phyloP scores from a whole-genome alignment of 805 yeast species.

The Wickerhamomyces sydowiorum region DNA sequence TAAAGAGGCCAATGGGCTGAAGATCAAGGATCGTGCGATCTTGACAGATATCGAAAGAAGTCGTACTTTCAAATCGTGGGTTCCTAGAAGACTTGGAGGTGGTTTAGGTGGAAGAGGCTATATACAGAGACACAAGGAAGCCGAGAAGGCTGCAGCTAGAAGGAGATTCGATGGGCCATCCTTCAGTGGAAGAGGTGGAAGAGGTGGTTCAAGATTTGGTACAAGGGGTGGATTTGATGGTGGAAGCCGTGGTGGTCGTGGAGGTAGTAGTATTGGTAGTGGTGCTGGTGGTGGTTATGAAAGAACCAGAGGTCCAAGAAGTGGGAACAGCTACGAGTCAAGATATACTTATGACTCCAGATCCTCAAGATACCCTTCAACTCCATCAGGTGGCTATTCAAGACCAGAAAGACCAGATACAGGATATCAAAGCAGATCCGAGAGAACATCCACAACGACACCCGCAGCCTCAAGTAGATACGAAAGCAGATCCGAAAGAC shows the following conservation, averaged over 20 bases:
- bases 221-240: not conserved
- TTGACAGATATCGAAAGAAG: slow-evolving; percentile 74
- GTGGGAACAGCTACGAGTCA: slow-evolving; percentile 2
- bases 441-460: not conserved
- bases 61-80: slow-evolving; percentile 58
- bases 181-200: slow-evolving; percentile 8
- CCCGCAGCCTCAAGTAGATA: not conserved
- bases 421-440: not conserved
- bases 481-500: slow-evolving; percentile 2
- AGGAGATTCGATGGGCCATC: slow-evolving; percentile 2
- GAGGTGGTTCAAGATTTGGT: slow-evolving; percentile 1
- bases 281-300: slow-evolving; percentile 9
- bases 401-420: not conserved
- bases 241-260: slow-evolving; percentile 1
- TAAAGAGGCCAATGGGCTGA: slow-evolving; percentile 47
- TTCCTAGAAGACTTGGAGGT: slow-evolving; percentile 78
- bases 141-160: slow-evolving; percentile 8
- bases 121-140: slow-evolving; percentile 27
- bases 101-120: slow-evolving; percentile 87
- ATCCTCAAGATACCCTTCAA: slow-evolving; percentile 12
- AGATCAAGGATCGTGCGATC: slow-evolving; percentile 47
- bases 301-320: slow-evolving; percentile 8
- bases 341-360: slow-evolving; percentile 3
- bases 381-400: slow-evolving; percentile 3
- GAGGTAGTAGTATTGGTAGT: slow-evolving; percentile 1